phyloP scores from a whole-genome alignment of 352 stramenopile species.

The Paralagenidium karlingii region DNA sequence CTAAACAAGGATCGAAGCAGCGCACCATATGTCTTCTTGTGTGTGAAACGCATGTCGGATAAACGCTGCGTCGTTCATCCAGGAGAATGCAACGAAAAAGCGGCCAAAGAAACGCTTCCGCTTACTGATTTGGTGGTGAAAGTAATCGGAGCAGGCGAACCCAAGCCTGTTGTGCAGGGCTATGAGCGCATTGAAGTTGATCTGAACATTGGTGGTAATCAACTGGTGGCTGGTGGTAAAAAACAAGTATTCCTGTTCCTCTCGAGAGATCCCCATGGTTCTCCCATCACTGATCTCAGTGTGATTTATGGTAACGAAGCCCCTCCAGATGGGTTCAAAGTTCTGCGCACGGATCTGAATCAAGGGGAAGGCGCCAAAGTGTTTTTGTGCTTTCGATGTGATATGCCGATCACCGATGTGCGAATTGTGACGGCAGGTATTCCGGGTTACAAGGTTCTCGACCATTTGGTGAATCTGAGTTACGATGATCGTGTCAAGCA shows the following conservation, averaged over 20 bases:
- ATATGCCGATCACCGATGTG: slow-evolving; percentile 82
- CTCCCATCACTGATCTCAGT: slow-evolving; percentile 75
- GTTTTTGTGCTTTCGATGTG: slow-evolving; percentile 76
- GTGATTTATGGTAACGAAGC: slow-evolving; percentile 68
- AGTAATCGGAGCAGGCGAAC: slow-evolving; percentile 10
- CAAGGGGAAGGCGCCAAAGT: slow-evolving; percentile 73
- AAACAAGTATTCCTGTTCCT: slow-evolving; percentile 83
- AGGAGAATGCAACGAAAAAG: slow-evolving; percentile 10
- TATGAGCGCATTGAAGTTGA: slow-evolving; percentile 77
- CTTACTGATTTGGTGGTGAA: slow-evolving; percentile 79
- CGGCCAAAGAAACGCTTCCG: slow-evolving; percentile 24
- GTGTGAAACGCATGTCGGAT: slow-evolving; percentile 59
- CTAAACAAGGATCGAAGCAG: slow-evolving; percentile 69
- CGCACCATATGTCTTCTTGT: slow-evolving; percentile 76
- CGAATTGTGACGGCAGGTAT: slow-evolving; percentile 78
- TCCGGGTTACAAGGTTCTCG: slow-evolving; percentile 72
- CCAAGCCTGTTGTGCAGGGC: slow-evolving; percentile 42
- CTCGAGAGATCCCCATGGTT: slow-evolving; percentile 52
- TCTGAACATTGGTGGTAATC: slow-evolving; percentile 55
- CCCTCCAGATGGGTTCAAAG: slow-evolving; percentile 78
- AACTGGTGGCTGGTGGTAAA: slow-evolving; percentile 31
- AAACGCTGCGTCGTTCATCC: slow-evolving; percentile 8
- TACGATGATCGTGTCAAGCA: slow-evolving; percentile 57
- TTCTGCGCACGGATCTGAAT: slow-evolving; percentile 79
- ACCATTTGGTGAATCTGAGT: slow-evolving; percentile 59